These are phyloP conservation scores for Ceratocystiopsis minuta DNA, from an alignment of 2,329 filamentous ascomycete genomes.

Conservation along the genomic window DNA sequence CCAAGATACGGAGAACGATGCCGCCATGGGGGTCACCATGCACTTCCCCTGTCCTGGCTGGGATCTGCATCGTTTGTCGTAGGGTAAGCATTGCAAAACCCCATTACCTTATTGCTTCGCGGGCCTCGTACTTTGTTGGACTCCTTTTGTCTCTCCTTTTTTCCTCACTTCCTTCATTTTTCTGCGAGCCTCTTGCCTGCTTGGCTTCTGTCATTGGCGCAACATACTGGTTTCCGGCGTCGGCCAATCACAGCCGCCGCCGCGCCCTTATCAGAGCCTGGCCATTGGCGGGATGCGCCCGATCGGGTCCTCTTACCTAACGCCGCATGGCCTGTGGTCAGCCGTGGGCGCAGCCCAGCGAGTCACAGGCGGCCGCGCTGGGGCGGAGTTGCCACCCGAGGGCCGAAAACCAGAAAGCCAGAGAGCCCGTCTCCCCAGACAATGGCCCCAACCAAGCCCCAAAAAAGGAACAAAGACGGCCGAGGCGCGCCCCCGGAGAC, in stretches of 20 bases:
- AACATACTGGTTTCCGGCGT: background rate
- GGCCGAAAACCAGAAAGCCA: background rate
- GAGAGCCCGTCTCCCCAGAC: too few species aligned
- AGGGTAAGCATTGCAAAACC: slow-evolving; percentile 7
- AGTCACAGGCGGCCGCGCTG: too few species aligned
- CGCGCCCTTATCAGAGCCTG: slow-evolving; percentile 6
- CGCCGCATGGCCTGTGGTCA: too few species aligned
- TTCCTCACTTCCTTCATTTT: background rate
- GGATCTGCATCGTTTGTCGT: slow-evolving; percentile 1
- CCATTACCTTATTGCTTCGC: slow-evolving; percentile 6
- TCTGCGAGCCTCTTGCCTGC: background rate
- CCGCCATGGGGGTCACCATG: too few species aligned
- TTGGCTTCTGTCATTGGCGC: too few species aligned
- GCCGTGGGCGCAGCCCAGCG: too few species aligned
- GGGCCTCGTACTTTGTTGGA: too few species aligned
- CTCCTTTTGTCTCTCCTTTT: background rate
- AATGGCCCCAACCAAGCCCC: too few species aligned
- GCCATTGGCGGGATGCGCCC: slow-evolving; percentile 5
- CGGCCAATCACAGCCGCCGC: slow-evolving; percentile 5
- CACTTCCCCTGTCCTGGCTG: too few species aligned
- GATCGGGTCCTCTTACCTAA: slow-evolving; percentile 10
- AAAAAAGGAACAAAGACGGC: too few species aligned
- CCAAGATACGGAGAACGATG: too few species aligned
- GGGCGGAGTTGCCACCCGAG: background rate
- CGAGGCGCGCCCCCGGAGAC: too few species aligned